Conservation (phyloP, 2,329 filamentous ascomycete species). For the Fusarium sp. region DNA sequence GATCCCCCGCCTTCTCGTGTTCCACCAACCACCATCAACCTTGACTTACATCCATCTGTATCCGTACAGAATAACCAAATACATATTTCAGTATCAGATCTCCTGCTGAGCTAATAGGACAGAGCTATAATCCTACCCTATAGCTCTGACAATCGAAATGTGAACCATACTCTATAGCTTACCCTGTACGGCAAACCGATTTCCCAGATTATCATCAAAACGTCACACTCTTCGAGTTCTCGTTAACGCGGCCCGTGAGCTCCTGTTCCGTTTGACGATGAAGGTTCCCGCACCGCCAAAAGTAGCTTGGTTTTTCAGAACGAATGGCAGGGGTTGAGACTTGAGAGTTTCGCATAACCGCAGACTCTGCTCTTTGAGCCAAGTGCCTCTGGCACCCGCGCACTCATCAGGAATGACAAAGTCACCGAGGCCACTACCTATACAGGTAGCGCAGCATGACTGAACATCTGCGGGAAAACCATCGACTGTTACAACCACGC, state of each 20-base stretch:
- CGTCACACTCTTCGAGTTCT: slow-evolving; percentile 45
- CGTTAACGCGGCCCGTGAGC: slow-evolving; percentile 43
- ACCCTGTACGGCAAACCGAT: not conserved
- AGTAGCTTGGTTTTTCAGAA: slow-evolving; percentile 53
- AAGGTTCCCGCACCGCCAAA: slow-evolving; percentile 53
- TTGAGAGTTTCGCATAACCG: slow-evolving; percentile 43
- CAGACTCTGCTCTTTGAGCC: slow-evolving; percentile 46
- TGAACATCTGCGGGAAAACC: slow-evolving; percentile 28
- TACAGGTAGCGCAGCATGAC: slow-evolving; percentile 45
- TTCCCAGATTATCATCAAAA: slow-evolving; percentile 39
- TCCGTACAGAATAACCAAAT: not conserved
- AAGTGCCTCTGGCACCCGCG: slow-evolving; percentile 43
- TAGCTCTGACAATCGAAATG: not conserved
- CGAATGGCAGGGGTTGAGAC: slow-evolving; percentile 48
- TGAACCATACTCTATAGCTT: not conserved
- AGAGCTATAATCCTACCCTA: not conserved
- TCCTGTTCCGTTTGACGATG: slow-evolving; percentile 43
- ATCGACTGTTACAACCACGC: slow-evolving; percentile 43
- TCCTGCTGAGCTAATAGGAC: not conserved
- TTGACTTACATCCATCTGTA: not conserved
- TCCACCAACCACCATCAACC: slow-evolving; percentile 11
- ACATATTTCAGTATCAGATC: not conserved
- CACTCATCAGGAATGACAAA: slow-evolving; percentile 46
- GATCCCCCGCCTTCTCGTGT: slow-evolving; percentile 18
- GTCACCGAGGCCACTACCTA: slow-evolving; percentile 1